A percentile compares a stretch with the other conserved stretches of the same genome.
Evolutionary conservation across 768 basidiomycete genomes (phyloP).

Genomic region (Mycena rosella): DNA sequence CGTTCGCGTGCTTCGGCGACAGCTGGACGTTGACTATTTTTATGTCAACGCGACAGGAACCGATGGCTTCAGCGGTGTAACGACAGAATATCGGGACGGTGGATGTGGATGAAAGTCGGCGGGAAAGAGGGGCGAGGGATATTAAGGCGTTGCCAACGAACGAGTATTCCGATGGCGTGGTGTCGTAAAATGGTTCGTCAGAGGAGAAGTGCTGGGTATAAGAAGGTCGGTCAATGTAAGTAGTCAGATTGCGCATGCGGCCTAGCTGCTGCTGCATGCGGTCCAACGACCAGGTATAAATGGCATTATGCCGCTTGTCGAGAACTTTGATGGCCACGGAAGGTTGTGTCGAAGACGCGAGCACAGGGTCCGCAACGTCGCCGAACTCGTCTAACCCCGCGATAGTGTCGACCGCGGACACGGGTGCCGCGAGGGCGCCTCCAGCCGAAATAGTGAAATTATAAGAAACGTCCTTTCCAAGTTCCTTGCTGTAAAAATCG

Average conservation of each 20-base stretch:
- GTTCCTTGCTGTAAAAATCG: slow-evolving; percentile 74
- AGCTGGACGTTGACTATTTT: slow-evolving; percentile 80
- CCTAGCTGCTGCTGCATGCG: slow-evolving; percentile 90
- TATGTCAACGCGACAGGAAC: slow-evolving; percentile 90
- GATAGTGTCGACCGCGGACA: slow-evolving; percentile 87
- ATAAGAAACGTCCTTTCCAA: slow-evolving; percentile 88
- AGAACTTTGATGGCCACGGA: slow-evolving; percentile 92
- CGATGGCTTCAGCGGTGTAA: slow-evolving; percentile 95
- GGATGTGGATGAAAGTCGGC: slow-evolving; percentile 79
- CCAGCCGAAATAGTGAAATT: slow-evolving; percentile 95
- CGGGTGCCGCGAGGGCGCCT: slow-evolving; percentile 80
- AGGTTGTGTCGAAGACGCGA: slow-evolving; percentile 81
- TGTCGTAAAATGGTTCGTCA: slow-evolving; percentile 93
- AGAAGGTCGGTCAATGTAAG: slow-evolving; percentile 91
- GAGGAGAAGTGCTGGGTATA: slow-evolving; percentile 96
- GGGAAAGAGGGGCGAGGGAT: slow-evolving; percentile 84
- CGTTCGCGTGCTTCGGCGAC: slow-evolving; percentile 68
- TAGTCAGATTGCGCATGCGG: slow-evolving; percentile 93
- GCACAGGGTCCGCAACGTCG: slow-evolving; percentile 88
- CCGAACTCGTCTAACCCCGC: slow-evolving; percentile 93
- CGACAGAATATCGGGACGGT: slow-evolving; percentile 92
- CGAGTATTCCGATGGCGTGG: slow-evolving; percentile 88
- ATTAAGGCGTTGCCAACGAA: slow-evolving; percentile 92
- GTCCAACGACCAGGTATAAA: slow-evolving; percentile 93
- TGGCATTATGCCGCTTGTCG: slow-evolving; percentile 87